Evolutionary conservation across 2,329 filamentous ascomycete genomes (phyloP).

Genomic region (Beauveria rudraprayagi): DNA sequence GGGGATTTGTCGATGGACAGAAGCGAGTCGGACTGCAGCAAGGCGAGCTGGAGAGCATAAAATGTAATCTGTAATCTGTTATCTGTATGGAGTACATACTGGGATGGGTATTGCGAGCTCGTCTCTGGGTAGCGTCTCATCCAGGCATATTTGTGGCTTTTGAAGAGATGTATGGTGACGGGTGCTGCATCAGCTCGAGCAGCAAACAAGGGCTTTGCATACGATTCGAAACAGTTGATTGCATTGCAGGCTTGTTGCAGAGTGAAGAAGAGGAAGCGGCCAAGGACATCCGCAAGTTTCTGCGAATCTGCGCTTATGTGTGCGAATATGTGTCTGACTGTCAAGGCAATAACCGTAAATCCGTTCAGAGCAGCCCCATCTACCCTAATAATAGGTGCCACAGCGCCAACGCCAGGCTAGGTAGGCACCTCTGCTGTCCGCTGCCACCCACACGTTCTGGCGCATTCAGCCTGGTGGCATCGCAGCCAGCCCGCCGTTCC

Average conservation of each 20-base stretch:
- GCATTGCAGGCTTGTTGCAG: background rate
- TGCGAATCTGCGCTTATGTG: background rate
- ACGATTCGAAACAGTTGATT: background rate
- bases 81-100: too few relatives aligned
- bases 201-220: background rate
- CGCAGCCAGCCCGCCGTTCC: conserved; percentile 1
- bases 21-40: background rate
- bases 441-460: background rate
- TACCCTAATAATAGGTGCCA: background rate
- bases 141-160: conserved; percentile 5
- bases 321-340: too few relatives aligned
- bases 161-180: background rate
- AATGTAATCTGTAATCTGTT: too few relatives aligned
- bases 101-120: background rate
- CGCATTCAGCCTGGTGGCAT: background rate
- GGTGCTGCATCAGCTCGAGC: background rate
- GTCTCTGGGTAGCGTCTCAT: background rate
- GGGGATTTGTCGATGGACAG: background rate
- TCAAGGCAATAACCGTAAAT: background rate
- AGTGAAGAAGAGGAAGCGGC: background rate
- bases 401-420: background rate
- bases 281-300: background rate
- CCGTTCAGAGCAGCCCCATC: background rate
- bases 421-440: background rate
- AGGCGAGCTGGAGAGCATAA: background rate